These are phyloP conservation scores for Fraxinus excelsior DNA, from an alignment of 257 asterid species.

Conservation along the genomic window DNA sequence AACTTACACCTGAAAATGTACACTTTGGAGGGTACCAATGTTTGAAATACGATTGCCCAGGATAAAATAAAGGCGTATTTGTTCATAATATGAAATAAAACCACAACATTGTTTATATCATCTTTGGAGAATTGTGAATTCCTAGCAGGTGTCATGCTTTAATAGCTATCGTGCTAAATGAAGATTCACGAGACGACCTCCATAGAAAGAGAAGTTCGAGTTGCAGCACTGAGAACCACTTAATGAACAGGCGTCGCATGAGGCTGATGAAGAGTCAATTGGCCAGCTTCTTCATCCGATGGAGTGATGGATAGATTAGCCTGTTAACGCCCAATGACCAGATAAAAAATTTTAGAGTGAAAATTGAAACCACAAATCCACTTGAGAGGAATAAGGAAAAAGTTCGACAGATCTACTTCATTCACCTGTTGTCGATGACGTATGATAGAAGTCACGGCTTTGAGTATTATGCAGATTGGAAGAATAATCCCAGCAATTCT, in stretches of 20 bases:
- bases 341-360: neutral
- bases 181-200: neutral
- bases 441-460: conserved; percentile 64
- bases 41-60: neutral
- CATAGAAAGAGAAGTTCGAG: neutral
- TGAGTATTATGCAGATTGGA: conserved; percentile 80
- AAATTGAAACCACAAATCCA: too few species aligned
- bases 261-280: conserved; percentile 27
- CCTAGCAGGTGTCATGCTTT: conserved; percentile 1
- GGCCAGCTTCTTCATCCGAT: conserved; percentile 62
- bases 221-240: conserved; percentile 2
- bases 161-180: neutral
- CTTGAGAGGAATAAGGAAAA: neutral
- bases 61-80: neutral
- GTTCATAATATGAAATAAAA: neutral
- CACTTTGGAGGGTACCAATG: neutral
- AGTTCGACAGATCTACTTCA: neutral
- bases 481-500: conserved; percentile 68
- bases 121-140: neutral
- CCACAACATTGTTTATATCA: conserved; percentile 8
- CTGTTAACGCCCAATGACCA: conserved; percentile 18
- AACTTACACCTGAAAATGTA: conserved; percentile 33
- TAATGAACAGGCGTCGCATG: conserved; percentile 30
- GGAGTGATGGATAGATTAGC: conserved; percentile 37
- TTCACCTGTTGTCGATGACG: conserved; percentile 62